Evolutionary conservation across 2,329 filamentous ascomycete genomes (phyloP), one percentile per base, ranked within the genome.

Genomic region (Beauveria scarabaeidicola): DNA sequence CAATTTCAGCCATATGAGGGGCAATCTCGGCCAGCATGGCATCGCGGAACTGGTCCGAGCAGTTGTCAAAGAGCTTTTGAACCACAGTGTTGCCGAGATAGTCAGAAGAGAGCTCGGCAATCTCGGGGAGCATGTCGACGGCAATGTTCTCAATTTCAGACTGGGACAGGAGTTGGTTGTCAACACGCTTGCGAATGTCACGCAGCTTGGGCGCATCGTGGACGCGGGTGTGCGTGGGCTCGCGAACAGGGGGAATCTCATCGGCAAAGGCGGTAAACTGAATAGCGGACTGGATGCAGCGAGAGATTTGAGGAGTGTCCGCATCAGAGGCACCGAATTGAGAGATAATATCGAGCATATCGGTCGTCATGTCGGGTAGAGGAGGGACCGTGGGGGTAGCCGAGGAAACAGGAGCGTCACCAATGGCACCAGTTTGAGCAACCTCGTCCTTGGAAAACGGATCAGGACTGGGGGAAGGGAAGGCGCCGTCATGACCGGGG

Each of bases 21-120:
- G 89, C 85, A 67, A 99, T 96, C 69, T 92, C 86, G 15, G 78
- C 75, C 61, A 99, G 79, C 94, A 99, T 97, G 60, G 89, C 87
- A 72, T 97, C 91, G 67, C 95, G 92, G 46, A 93, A 85, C 46
- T 85, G 79, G 71, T 97, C 93, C 0, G 91, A 94, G 77, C 94
- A 97, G 75, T 90, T 91, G 73, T 99, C 93, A 69, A 99, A 99
- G 50, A 99, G 79, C 75, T 99, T 99, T 76, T 99, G 94, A 19
- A 99, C 93, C n/a, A 99, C 94, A 0, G 94, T 99, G 76, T 99
- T 99, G 66, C 94, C 94, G 36, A 99, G 83, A 68, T 99, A 99
- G 74, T 99, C 94, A 0, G 93, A 96, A 2, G 94, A 83, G 25
- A 99, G 80, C 74, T 99, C 94, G 4, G 92, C 91, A 70, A 99